phyloP scores from a whole-genome alignment of 1,284 basidiomycete species.

The Cutaneotrichosporon arboriforme region DNA sequence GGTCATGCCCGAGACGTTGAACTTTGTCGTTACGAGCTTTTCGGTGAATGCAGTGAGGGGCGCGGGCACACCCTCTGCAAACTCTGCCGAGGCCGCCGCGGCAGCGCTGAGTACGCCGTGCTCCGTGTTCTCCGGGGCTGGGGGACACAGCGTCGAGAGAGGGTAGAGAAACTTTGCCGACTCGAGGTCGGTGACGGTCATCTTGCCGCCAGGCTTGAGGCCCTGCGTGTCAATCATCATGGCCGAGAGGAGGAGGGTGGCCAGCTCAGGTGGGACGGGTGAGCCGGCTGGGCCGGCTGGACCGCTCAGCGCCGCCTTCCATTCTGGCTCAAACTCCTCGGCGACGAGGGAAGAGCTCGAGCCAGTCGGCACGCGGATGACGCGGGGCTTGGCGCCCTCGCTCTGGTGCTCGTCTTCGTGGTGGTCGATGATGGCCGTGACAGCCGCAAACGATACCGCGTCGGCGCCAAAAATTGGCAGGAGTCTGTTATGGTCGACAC shows the following conservation, averaged over 20 bases:
- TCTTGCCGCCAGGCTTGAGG: constrained; percentile 69
- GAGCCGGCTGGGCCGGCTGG: constrained; percentile 33
- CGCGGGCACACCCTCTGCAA: constrained; percentile 15
- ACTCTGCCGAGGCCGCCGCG: not conserved
- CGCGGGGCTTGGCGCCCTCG: constrained; percentile 58
- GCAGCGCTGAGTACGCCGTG: not conserved
- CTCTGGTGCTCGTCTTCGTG: constrained; percentile 78
- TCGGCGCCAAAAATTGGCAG: constrained; percentile 52
- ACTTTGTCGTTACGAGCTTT: constrained; percentile 60
- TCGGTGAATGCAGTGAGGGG: constrained; percentile 50
- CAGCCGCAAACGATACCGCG: constrained; percentile 40
- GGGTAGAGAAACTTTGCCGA: constrained; percentile 59
- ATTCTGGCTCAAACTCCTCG: constrained; percentile 50
- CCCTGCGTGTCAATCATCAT: constrained; percentile 79
- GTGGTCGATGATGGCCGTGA: constrained; percentile 84
- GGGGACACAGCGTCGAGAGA: constrained; percentile 25
- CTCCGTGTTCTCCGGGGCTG: not conserved
- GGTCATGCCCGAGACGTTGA: constrained; percentile 61
- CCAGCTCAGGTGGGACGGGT: constrained; percentile 53
- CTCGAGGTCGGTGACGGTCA: constrained; percentile 57
- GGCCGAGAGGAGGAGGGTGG: constrained; percentile 69
- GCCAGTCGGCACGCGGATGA: constrained; percentile 59
- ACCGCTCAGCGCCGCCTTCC: constrained; percentile 25
- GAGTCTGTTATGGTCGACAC: constrained; percentile 86
- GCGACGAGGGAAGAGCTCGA: constrained; percentile 75